phyloP scores from a whole-genome alignment of 2,329 filamentous ascomycete species.

The Alternaria incomplexa region DNA sequence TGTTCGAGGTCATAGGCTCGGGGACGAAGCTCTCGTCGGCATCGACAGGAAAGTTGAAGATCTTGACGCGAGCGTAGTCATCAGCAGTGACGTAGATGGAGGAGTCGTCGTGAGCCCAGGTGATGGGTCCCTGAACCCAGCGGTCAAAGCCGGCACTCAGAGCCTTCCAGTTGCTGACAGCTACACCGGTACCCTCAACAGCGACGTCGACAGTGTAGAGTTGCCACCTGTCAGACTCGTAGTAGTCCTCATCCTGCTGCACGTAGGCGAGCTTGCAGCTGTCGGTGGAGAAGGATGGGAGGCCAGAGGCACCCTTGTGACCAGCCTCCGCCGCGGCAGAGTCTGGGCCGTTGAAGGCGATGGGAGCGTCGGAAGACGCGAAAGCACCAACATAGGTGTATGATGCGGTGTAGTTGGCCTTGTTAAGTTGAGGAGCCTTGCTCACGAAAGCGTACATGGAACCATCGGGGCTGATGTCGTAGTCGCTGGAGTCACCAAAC shows the following conservation, averaged over 20 bases:
- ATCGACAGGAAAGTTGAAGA: slow-evolving; percentile 68
- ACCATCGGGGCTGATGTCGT: slow-evolving; percentile 71
- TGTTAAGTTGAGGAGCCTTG: slow-evolving; percentile 74
- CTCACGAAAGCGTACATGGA: slow-evolving; percentile 70
- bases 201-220: slow-evolving; percentile 43
- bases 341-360: slow-evolving; percentile 43
- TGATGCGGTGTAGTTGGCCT: slow-evolving; percentile 78
- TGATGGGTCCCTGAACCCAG: slow-evolving; percentile 34
- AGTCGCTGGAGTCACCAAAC: slow-evolving; percentile 79
- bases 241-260: slow-evolving; percentile 67
- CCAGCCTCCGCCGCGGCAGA: slow-evolving; percentile 39
- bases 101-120: slow-evolving; percentile 40
- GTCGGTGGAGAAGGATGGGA: slow-evolving; percentile 76
- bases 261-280: slow-evolving; percentile 78
- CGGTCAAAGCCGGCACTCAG: slow-evolving; percentile 40
- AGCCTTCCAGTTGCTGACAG: slow-evolving; percentile 39
- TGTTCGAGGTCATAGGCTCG: slow-evolving; percentile 53
- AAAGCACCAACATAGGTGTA: slow-evolving; percentile 79
- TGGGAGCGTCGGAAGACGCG: slow-evolving; percentile 58
- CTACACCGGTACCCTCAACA: slow-evolving; percentile 22
- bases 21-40: slow-evolving; percentile 57
- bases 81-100: slow-evolving; percentile 44
- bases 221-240: slow-evolving; percentile 80
- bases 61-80: slow-evolving; percentile 43
- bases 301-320: slow-evolving; percentile 69